Base-by-base conservation (phyloP, 164 flowering plant genomes). In the Dillenia suffruticosa region DNA sequence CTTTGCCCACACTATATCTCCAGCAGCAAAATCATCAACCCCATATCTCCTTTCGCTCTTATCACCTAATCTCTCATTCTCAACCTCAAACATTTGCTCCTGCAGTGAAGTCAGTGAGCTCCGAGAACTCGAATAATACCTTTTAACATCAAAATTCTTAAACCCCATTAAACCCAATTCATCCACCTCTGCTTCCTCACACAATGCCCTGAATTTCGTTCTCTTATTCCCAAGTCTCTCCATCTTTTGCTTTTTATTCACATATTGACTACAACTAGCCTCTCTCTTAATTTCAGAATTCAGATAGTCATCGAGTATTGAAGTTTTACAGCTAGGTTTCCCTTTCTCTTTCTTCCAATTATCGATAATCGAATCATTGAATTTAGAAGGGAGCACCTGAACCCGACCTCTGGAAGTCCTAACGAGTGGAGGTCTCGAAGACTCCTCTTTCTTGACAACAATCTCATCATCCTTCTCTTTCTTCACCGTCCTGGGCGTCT, bases 1-100 rank as follows among this genome's bases (percentile, higher is more conserved):
- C 68, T 88, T 95, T 6, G 96, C 99, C 99, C 99, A 95, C 47
- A 92, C 92, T 46, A 90, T 68, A 73, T 92, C 98, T 9, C 97
- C 95, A 22, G 77, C 49, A 62, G 74, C 76, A 64, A 92, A 94
- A 46, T 89, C 89, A 59, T 77, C 87, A 1, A 74, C 80, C 66
- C 76, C 72, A 65, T 72, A 81, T 49, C 74, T 71, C 53, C 76
- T 85, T 47, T 71, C 77, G 54, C 73, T 71, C 68, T 63, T 78
- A 66, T 71, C 79, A 62, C 48, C 54, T 72, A 68, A 50, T 46
- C 61, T 56, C 68, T 80, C 15, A 49, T 74, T 70, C 32, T 76
- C 79, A 44, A 57, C 79, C 19, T 79, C 81, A 4, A 58, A 60
- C 47, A 56, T 40, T 3, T 71, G 77, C 71, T 81, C 84, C n/a